Percentiles rank a stretch among this genome's conserved stretches.
Conservation (phyloP, 805 yeast species). For the Priceomyces fermenticarens region DNA sequence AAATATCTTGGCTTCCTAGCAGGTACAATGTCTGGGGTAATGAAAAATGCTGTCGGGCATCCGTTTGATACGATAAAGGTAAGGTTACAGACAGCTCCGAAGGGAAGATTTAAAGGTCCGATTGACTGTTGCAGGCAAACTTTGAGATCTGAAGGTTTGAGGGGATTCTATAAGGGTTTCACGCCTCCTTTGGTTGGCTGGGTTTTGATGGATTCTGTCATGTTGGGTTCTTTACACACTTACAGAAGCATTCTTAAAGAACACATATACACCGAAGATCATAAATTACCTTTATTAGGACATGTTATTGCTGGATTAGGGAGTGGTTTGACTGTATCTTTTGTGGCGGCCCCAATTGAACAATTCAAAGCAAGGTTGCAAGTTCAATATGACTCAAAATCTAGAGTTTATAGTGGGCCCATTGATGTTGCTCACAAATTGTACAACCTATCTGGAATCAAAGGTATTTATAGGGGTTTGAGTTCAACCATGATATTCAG, state of each 20-base stretch:
- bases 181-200: slow-evolving; percentile 93
- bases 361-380: slow-evolving; percentile 85
- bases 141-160: slow-evolving; percentile 65
- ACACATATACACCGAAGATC: slow-evolving; percentile 56
- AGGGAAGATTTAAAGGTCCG: slow-evolving; percentile 70
- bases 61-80: slow-evolving; percentile 92
- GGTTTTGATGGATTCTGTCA: slow-evolving; percentile 90
- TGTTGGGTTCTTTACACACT: slow-evolving; percentile 82
- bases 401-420: slow-evolving; percentile 72
- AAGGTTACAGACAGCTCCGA: slow-evolving; percentile 67
- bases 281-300: slow-evolving; percentile 68
- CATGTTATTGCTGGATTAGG: slow-evolving; percentile 74
- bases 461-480: slow-evolving; percentile 78
- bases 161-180: slow-evolving; percentile 84
- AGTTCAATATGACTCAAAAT: slow-evolving; percentile 79
- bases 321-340: slow-evolving; percentile 90
- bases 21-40: slow-evolving; percentile 83
- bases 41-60: slow-evolving; percentile 87
- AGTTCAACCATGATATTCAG: slow-evolving; percentile 85
- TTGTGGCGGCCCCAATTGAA: slow-evolving; percentile 95
- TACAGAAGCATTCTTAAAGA: slow-evolving; percentile 69
- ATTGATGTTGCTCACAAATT: slow-evolving; percentile 66
- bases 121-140: slow-evolving; percentile 77
- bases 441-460: slow-evolving; percentile 57
- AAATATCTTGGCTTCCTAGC: slow-evolving; percentile 76